Evolutionary conservation across 768 basidiomycete species (phyloP).

Genomic region (Phylloporus rhodoxanthus): DNA sequence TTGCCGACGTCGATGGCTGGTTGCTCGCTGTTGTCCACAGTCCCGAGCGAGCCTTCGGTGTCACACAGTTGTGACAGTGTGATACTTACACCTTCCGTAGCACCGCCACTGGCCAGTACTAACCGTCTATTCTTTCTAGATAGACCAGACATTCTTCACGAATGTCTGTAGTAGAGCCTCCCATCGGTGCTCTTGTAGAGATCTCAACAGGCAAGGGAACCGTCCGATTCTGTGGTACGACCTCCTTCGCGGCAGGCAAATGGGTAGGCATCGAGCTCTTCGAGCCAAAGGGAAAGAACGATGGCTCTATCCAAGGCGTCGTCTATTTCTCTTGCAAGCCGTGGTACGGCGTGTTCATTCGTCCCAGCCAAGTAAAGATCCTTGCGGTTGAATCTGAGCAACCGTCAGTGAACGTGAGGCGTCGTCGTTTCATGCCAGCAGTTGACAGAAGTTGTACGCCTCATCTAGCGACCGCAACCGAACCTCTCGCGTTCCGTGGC

Average conservation of each 20-base stretch:
- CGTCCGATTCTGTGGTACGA: constrained; percentile 80
- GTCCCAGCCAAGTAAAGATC: constrained; percentile 76
- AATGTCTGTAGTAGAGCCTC: constrained; percentile 39
- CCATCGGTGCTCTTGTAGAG: constrained; percentile 71
- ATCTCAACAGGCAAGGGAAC: constrained; percentile 77
- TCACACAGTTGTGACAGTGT: constrained; percentile 7
- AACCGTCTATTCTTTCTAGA: not conserved
- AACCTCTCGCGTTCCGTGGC: constrained; percentile 27
- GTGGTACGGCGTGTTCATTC: constrained; percentile 82
- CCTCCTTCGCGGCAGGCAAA: constrained; percentile 80
- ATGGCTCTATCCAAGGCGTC: constrained; percentile 77
- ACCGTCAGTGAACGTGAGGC: constrained; percentile 23
- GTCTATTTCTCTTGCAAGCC: constrained; percentile 77
- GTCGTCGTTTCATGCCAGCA: not conserved
- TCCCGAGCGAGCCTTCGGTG: constrained; percentile 6
- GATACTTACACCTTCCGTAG: not conserved
- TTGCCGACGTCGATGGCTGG: not conserved
- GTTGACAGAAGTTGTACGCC: not conserved
- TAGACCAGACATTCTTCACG: not conserved
- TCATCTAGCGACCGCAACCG: constrained; percentile 24
- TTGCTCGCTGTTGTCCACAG: constrained; percentile 7
- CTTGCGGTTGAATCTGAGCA: constrained; percentile 34
- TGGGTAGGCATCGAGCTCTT: constrained; percentile 93
- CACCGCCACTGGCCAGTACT: constrained; percentile 14
- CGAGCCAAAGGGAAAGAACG: constrained; percentile 88